Conservation (phyloP, 371 early-diverging fungal genomes). For the Lichtheimia corymbifera region DNA sequence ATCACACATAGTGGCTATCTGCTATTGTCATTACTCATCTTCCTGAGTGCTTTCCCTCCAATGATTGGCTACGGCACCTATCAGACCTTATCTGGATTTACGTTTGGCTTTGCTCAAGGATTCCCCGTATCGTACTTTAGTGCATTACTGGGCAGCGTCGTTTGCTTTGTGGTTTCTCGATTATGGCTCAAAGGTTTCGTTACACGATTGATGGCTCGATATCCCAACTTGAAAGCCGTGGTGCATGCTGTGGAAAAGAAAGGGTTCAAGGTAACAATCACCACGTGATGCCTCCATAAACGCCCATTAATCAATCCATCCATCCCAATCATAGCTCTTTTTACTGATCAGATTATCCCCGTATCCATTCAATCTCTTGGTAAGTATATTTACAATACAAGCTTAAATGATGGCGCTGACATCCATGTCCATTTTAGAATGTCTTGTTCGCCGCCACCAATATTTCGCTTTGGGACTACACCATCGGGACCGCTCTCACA, state of each 20-base stretch:
- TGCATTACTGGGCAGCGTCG: slow-evolving; percentile 58
- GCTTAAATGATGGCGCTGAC: background rate
- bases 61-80: slow-evolving; percentile 68
- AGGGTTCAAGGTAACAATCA: slow-evolving; percentile 60
- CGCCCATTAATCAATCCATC: background rate
- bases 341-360: slow-evolving; percentile 74
- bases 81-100: slow-evolving; percentile 67
- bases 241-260: slow-evolving; percentile 69
- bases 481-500: slow-evolving; percentile 65
- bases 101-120: slow-evolving; percentile 63
- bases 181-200: slow-evolving; percentile 55
- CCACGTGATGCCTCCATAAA: background rate
- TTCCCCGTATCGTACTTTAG: slow-evolving; percentile 62
- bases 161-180: slow-evolving; percentile 63
- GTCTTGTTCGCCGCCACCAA: slow-evolving; percentile 66
- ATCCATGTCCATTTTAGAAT: slow-evolving; percentile 33
- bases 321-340: slow-evolving; percentile 45
- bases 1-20: slow-evolving; percentile 38
- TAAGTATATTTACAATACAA: slow-evolving; percentile 7
- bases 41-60: slow-evolving; percentile 68
- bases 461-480: slow-evolving; percentile 55
- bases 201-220: slow-evolving; percentile 46
- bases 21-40: slow-evolving; percentile 40
- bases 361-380: slow-evolving; percentile 75
- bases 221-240: slow-evolving; percentile 57